Conservation (phyloP, 176 grass and related monocot species). For the Bothriochloa decipiens region DNA sequence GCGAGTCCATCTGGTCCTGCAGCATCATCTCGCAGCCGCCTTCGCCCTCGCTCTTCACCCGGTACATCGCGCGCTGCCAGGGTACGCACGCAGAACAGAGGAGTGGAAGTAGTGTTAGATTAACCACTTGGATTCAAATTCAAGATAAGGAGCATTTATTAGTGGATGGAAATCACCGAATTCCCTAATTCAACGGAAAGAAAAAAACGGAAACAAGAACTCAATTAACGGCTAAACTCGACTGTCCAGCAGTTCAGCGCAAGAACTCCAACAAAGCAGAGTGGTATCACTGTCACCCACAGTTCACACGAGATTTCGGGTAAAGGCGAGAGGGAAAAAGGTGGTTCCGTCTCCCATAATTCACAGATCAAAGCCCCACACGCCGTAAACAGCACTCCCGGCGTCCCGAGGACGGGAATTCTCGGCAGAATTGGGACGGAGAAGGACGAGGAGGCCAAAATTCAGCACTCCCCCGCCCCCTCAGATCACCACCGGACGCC, state of each 20-base stretch:
- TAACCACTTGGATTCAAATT: neutral
- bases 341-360: conserved; percentile 11
- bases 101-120: neutral
- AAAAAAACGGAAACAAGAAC: neutral
- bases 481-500: conserved; percentile 36
- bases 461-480: neutral
- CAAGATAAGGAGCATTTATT: neutral
- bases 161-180: conserved; percentile 4
- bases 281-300: neutral
- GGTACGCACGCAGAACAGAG: conserved; percentile 1
- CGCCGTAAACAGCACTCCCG: conserved; percentile 16
- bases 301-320: conserved; percentile 23
- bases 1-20: conserved; percentile 62
- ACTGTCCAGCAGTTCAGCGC: neutral
- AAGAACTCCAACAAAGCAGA: conserved; percentile 25
- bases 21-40: conserved; percentile 57
- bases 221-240: conserved; percentile 25
- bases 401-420: conserved; percentile 28
- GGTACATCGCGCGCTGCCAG: conserved; percentile 44
- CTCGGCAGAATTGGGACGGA: conserved; percentile 27
- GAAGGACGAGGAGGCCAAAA: conserved; percentile 14
- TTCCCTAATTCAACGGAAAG: neutral
- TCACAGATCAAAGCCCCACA: conserved; percentile 42
- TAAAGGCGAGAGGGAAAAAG: neutral
- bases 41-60: conserved; percentile 48